phyloP scores from a whole-genome alignment of 352 stramenopile genomes.

The Pythium phragmitis region DNA sequence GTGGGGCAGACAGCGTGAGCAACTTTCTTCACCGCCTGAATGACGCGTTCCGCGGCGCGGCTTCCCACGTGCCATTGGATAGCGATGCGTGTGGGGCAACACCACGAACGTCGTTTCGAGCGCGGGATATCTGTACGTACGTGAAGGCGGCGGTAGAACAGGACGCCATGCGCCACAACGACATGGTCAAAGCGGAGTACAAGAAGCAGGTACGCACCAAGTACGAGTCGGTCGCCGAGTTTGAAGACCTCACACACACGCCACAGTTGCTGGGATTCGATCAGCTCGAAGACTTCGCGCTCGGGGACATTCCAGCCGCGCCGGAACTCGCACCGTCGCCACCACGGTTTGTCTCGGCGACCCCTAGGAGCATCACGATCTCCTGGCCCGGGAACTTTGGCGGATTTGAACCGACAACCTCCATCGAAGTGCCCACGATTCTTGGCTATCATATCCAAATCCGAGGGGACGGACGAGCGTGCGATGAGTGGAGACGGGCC shows the following conservation, averaged over 20 bases:
- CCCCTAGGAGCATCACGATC: slow-evolving; percentile 48
- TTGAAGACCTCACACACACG: slow-evolving; percentile 59
- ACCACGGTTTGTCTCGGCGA: slow-evolving; percentile 36
- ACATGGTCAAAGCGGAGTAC: slow-evolving; percentile 44
- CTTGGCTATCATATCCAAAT: slow-evolving; percentile 67
- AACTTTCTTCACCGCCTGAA: slow-evolving; percentile 63
- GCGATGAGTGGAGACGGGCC: slow-evolving; percentile 51
- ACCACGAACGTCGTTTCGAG: slow-evolving; percentile 25
- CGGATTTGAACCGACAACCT: slow-evolving; percentile 10
- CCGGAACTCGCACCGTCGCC: slow-evolving; percentile 32
- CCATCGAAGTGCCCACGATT: slow-evolving; percentile 39
- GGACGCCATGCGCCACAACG: slow-evolving; percentile 48
- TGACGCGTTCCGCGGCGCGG: slow-evolving; percentile 63
- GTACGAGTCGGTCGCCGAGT: slow-evolving; percentile 54
- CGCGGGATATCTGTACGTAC: slow-evolving; percentile 40
- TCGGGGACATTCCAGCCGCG: slow-evolving; percentile 45
- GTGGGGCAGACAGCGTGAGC: slow-evolving; percentile 42
- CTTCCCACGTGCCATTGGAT: slow-evolving; percentile 26
- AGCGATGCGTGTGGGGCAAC: slow-evolving; percentile 15
- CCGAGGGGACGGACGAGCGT: slow-evolving; percentile 45
- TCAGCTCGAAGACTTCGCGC: slow-evolving; percentile 34
- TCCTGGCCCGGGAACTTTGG: slow-evolving; percentile 30
- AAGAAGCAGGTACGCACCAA: slow-evolving; percentile 54
- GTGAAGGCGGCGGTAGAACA: slow-evolving; percentile 33
- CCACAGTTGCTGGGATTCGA: slow-evolving; percentile 36